A percentile compares a stretch with the other conserved stretches of the same genome.
These are phyloP conservation scores for Cymbopogon citratus DNA, from an alignment of 176 grass and related monocot species.

Conservation along the genomic window DNA sequence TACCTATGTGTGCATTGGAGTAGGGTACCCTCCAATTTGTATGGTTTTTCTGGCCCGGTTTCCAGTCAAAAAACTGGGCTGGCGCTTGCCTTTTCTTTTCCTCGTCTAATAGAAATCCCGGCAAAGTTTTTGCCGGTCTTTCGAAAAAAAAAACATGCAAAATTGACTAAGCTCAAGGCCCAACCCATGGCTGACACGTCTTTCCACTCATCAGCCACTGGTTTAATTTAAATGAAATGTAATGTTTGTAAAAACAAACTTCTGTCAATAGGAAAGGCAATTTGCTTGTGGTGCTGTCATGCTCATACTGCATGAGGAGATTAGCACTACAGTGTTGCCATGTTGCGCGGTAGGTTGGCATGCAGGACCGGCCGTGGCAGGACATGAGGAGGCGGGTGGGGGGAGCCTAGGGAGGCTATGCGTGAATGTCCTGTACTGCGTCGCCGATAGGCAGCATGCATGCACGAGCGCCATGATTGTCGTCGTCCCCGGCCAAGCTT, in stretches of 20 bases:
- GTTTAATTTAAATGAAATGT: too few species aligned
- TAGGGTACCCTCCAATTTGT: too few species aligned
- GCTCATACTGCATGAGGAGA: not conserved
- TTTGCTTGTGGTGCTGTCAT: not conserved
- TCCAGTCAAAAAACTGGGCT: too few species aligned
- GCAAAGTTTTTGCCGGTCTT: too few species aligned
- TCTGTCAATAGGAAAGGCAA: not conserved
- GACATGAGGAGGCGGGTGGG: not conserved
- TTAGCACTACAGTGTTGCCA: not conserved
- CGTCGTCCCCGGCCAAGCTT: not conserved
- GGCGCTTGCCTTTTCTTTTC: too few species aligned
- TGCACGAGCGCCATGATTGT: conserved; percentile 18
- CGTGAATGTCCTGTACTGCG: conserved; percentile 1
- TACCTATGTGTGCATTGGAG: too few species aligned
- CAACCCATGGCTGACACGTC: too few species aligned
- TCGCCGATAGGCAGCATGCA: not conserved
- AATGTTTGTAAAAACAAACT: not conserved
- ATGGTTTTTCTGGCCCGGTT: too few species aligned
- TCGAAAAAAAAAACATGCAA: too few species aligned
- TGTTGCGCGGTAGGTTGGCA: conserved; percentile 17
- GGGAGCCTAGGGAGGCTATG: not conserved
- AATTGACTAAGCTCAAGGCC: too few species aligned
- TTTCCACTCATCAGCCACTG: too few species aligned
- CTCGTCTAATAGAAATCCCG: too few species aligned
- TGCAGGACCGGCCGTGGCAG: not conserved